These are phyloP conservation scores for Phaeosphaeriaceae sp. DNA, from an alignment of 2,329 filamentous ascomycete genomes.

Conservation along the genomic window DNA sequence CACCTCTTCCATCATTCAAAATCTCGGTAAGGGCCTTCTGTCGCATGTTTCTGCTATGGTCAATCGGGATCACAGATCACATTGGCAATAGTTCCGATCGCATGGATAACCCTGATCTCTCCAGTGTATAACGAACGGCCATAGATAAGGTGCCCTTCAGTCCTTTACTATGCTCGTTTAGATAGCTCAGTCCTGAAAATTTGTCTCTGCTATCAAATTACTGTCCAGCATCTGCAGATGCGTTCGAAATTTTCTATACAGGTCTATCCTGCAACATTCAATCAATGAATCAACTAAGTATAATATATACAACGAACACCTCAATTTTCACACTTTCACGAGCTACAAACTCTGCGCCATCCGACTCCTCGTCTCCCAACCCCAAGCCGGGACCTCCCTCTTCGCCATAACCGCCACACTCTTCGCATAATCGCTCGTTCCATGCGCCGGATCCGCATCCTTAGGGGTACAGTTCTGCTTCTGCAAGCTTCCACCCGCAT, in stretches of 20 bases:
- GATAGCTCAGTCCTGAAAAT: too few relatives aligned
- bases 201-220: too few relatives aligned
- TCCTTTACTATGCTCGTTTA: too few relatives aligned
- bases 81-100: too few relatives aligned
- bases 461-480: constrained; percentile 44
- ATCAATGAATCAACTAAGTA: neutral
- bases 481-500: constrained; percentile 47
- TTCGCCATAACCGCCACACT: constrained; percentile 41
- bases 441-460: constrained; percentile 53
- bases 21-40: too few relatives aligned
- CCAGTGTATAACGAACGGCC: too few relatives aligned
- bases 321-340: neutral
- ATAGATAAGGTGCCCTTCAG: too few relatives aligned
- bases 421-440: constrained; percentile 52
- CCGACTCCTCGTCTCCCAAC: constrained; percentile 25
- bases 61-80: too few relatives aligned
- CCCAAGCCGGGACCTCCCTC: constrained; percentile 18
- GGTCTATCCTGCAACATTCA: neutral
- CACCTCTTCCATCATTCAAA: too few relatives aligned
- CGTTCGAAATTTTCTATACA: neutral
- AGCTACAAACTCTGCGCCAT: constrained; percentile 9
- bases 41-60: too few relatives aligned
- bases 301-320: neutral
- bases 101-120: too few relatives aligned
- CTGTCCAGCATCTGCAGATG: too few relatives aligned